Percentiles rank a stretch among this genome's conserved stretches.
phyloP scores from a whole-genome alignment of 169 alveolate genomes.

The Babesia bigemina region DNA sequence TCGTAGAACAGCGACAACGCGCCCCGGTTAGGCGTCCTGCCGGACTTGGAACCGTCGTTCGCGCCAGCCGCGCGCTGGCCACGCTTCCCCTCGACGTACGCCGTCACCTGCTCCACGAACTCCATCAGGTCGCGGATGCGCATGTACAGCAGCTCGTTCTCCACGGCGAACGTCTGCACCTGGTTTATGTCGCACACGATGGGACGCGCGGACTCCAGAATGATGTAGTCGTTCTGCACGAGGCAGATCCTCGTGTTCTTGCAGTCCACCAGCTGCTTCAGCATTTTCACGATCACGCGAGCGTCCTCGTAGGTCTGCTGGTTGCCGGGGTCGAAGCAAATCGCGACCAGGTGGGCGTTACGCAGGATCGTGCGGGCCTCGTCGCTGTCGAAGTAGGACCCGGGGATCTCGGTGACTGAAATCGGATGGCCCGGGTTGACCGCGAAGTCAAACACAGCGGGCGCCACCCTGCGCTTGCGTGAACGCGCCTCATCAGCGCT shows the following conservation, averaged over 20 bases:
- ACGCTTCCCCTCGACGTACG: constrained; percentile 53
- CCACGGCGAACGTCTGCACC: constrained; percentile 40
- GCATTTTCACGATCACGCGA: constrained; percentile 31
- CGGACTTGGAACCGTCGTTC: neutral
- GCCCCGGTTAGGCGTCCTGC: constrained; percentile 27
- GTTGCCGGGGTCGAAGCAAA: constrained; percentile 59
- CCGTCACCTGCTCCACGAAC: constrained; percentile 47
- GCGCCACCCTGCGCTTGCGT: constrained; percentile 24
- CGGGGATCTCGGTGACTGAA: constrained; percentile 59
- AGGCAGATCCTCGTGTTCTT: constrained; percentile 49
- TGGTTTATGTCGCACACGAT: constrained; percentile 24
- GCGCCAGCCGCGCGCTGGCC: constrained; percentile 25
- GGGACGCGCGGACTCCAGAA: constrained; percentile 41
- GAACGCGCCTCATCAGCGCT: constrained; percentile 27
- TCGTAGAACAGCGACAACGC: constrained; percentile 71
- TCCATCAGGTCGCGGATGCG: constrained; percentile 46
- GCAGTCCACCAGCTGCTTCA: constrained; percentile 45
- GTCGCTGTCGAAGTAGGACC: constrained; percentile 47
- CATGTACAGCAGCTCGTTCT: constrained; percentile 53
- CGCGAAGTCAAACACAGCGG: constrained; percentile 9
- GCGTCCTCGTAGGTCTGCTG: constrained; percentile 57
- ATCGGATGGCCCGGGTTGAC: constrained; percentile 5
- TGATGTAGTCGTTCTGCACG: constrained; percentile 57
- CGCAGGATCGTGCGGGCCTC: constrained; percentile 39
- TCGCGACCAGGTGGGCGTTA: constrained; percentile 48